Base-by-base conservation (phyloP, 768 basidiomycete species). In the Clavaria fumosa region DNA sequence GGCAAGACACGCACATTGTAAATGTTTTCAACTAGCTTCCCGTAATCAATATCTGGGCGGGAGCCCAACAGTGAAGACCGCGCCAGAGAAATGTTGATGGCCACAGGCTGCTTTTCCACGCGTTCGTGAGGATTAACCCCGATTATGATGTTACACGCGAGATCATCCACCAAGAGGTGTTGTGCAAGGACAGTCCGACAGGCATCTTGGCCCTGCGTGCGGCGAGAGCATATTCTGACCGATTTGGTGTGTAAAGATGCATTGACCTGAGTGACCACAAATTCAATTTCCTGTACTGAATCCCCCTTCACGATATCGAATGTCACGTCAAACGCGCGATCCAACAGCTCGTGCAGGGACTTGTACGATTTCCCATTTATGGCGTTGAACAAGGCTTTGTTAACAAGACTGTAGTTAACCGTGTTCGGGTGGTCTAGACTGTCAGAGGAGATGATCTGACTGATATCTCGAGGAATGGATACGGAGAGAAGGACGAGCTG, bases 101-200 rank as follows among this genome's bases (percentile, higher is more conserved):
- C 55, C 11, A 86, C 64, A 21, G 66, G 51, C 50, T 89, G 85
- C 46, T 66, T 66, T 47, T 75, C 69, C 21, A 57, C 45, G 22
- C 82, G 63, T 53, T 89, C 86, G 41, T 63, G 66, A 4, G 66
- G 60, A 44, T 81, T 70, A 26, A 88, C 57, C 2, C 86, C 84
- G 17, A 89, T 60, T 35, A 85, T 66, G 10, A 67, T 59, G 5
- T 60, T 56, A 24, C 73, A 68, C 3, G 57, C 48, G 6, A 89
- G 53, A 32, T 62, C 61, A 10, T 55, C 44, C 23, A 66, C 41
- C 39, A 53, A 38, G 40, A 53, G 52, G 7, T 43, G 23, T 56
- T 34, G 17, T 44, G 40, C 10, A 40, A 38, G 3, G 50, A 24
- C 4, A 38, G 43, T 58, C 56, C 52, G 12, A n/a, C n/a, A n/a